A percentile compares a stretch with the other conserved stretches of the same genome.
These are phyloP conservation scores for Urochloa ruziziensis DNA, from an alignment of 176 grass and related monocot species.

Conservation along the genomic window DNA sequence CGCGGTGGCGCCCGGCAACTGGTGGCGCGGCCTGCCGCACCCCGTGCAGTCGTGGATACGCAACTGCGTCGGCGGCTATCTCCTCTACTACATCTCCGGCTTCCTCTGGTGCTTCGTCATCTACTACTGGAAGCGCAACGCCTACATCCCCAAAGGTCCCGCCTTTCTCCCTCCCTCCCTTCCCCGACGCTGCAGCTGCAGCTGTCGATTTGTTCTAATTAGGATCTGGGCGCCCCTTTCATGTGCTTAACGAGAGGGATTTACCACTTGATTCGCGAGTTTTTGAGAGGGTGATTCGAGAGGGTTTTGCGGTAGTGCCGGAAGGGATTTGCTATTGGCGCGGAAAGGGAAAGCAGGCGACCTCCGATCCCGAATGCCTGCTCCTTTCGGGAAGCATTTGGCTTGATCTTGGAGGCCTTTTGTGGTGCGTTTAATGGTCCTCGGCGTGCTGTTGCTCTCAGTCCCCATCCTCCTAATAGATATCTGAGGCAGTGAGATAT, in stretches of 20 bases:
- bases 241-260: neutral
- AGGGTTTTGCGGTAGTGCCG: neutral
- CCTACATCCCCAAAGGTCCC: constrained; percentile 88
- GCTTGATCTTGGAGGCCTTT: neutral
- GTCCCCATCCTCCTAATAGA: neutral
- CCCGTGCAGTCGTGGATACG: constrained; percentile 87
- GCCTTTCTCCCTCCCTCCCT: neutral
- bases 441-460: neutral
- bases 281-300: neutral
- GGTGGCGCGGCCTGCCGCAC: constrained; percentile 73
- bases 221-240: neutral
- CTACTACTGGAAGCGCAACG: constrained; percentile 92
- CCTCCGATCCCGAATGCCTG: neutral
- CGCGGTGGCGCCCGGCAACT: constrained; percentile 44
- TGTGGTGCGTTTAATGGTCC: neutral
- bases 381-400: neutral
- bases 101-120: constrained; percentile 98
- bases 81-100: constrained; percentile 72
- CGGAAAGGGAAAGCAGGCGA: neutral
- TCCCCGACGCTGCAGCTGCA: neutral
- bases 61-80: constrained; percentile 70
- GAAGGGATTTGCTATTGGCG: neutral
- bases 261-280: neutral
- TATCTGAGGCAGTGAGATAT: neutral
- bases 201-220: neutral